phyloP scores from a whole-genome alignment of 2,329 filamentous ascomycete species.

The Davidsoniella neocaledoniae region DNA sequence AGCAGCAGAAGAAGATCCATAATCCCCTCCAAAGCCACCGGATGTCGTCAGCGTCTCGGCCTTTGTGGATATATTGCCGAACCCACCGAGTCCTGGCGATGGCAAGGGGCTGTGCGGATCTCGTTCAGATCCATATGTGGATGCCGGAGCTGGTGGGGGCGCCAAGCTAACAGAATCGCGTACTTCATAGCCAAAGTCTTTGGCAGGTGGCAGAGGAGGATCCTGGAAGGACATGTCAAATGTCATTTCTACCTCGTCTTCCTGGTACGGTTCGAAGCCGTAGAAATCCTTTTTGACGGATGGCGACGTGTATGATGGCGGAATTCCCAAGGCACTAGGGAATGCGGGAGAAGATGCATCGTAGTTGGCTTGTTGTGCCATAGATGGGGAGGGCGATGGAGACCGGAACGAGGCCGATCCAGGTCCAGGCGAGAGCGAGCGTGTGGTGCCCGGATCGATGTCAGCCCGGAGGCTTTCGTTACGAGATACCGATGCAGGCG shows the following conservation, averaged over 20 bases:
- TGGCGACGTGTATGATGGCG: conserved; percentile 2
- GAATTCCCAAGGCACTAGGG: background rate
- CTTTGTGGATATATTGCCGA: background rate
- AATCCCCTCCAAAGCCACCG: background rate
- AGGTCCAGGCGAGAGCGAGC: conserved; percentile 4
- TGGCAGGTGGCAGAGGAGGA: conserved; percentile 15
- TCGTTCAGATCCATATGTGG: background rate
- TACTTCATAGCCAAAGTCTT: conserved; percentile 18
- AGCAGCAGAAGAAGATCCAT: background rate
- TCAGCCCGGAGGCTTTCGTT: conserved; percentile 6
- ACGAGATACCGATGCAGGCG: conserved; percentile 8
- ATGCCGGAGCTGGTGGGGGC: conserved; percentile 12
- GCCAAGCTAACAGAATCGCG: conserved; percentile 14
- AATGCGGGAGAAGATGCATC: background rate
- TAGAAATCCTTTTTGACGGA: conserved; percentile 5
- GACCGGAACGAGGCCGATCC: conserved; percentile 1
- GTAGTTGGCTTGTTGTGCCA: background rate
- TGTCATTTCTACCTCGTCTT: conserved; percentile 48
- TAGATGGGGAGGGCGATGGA: conserved; percentile 4
- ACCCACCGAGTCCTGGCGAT: background rate
- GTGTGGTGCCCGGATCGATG: background rate
- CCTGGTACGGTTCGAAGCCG: conserved; percentile 14
- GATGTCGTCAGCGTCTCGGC: background rate
- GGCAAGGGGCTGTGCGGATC: background rate
- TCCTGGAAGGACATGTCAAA: conserved; percentile 49